Conservation (phyloP, 2,329 filamentous ascomycete genomes). For the Fusarium sp. region DNA sequence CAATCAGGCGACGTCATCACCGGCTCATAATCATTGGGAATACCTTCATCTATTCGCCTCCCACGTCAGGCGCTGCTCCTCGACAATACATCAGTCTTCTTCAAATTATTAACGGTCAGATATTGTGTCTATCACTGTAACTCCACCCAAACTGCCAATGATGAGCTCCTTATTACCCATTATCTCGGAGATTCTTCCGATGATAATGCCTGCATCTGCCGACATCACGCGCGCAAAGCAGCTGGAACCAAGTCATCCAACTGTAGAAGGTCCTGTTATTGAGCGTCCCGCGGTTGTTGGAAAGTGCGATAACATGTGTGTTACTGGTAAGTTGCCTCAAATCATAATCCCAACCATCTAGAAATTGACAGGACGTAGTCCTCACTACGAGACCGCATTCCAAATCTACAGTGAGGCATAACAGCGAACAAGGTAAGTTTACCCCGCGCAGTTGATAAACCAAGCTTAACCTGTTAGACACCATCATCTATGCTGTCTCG, state of each 20-base stretch:
- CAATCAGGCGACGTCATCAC: conserved; percentile 34
- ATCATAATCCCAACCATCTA: background rate
- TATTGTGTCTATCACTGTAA: background rate
- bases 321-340: conserved; percentile 65
- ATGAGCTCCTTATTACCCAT: conserved; percentile 69
- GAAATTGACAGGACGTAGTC: conserved; percentile 55
- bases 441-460: background rate
- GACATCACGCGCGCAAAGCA: conserved; percentile 66
- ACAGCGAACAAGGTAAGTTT: conserved; percentile 73
- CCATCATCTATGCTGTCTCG: conserved; percentile 74
- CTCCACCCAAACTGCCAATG: background rate
- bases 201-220: conserved; percentile 70
- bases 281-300: conserved; percentile 70
- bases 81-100: background rate
- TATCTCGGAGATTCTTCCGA: conserved; percentile 69
- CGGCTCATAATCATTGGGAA: conserved; percentile 16
- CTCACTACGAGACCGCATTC: conserved; percentile 74
- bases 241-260: conserved; percentile 56
- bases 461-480: conserved; percentile 61
- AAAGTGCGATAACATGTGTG: conserved; percentile 75
- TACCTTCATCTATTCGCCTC: conserved; percentile 34
- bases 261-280: conserved; percentile 51
- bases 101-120: background rate
- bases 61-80: conserved; percentile 13
- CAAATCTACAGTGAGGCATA: conserved; percentile 74